Evolutionary conservation across 106 monocot species (phyloP).

Genomic region (Platanthera guangdongensis): DNA sequence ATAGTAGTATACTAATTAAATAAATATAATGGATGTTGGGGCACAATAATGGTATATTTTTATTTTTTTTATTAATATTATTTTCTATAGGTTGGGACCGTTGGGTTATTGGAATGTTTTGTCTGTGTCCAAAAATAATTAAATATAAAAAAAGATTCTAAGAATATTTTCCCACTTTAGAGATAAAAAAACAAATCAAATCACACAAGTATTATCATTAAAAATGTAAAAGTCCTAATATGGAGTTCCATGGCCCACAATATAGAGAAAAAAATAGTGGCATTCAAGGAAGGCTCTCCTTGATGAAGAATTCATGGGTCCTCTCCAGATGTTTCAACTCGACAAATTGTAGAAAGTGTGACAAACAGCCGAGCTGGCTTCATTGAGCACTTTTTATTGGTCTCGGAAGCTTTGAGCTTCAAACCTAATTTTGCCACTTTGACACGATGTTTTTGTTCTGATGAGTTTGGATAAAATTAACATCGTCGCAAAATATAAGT

Average conservation of each 20-base stretch:
- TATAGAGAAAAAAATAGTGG: background rate
- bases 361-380: too few species aligned
- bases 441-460: too few species aligned
- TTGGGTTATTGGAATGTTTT: background rate
- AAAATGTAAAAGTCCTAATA: background rate
- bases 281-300: background rate
- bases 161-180: background rate
- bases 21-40: background rate
- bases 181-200: background rate
- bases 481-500: too few species aligned
- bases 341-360: too few species aligned
- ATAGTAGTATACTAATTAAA: background rate
- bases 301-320: too few species aligned
- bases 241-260: background rate
- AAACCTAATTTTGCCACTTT: too few species aligned
- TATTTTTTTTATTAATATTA: too few species aligned
- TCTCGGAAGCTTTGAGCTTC: too few species aligned
- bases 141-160: background rate
- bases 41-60: too few species aligned
- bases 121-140: background rate
- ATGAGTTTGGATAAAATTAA: too few species aligned
- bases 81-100: background rate
- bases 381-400: too few species aligned
- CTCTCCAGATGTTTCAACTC: too few species aligned
- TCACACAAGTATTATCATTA: background rate